Evolutionary conservation across 1,284 basidiomycete genomes (phyloP), one percentile per base, ranked within the genome.

Genomic region (Cryptococcus wingfieldii): DNA sequence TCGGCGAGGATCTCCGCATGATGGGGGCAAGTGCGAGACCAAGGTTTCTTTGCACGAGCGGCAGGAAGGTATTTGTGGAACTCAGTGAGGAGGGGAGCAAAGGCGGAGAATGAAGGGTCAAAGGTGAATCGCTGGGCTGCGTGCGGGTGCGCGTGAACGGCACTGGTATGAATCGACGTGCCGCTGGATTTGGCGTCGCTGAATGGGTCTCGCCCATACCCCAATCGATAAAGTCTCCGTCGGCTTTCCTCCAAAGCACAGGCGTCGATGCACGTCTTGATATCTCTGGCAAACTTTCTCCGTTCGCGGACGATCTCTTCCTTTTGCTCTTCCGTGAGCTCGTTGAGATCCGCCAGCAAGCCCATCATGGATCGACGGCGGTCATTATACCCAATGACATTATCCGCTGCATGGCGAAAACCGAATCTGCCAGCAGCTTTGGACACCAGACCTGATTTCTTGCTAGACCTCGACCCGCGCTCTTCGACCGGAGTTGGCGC

Each of bases 11-110:
- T 70, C 7, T 65, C 64, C 3, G 66, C 61, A 54, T 75, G 73
- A 51, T 74, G 71, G 1, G 73, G 73, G 42, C 68, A 72, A 2
- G 73, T 74, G 16, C 69, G 57, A 0, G 68, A 69, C 73, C 73
- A 75, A 1, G 67, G 53, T 34, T 64, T 63, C 52, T 71, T 71
- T 1, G 70, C 63, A 19, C 72, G 61, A 28, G 71, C 71, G 9
- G 64, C 67, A 1, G 70, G 70, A 2, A 74, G 61, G 45, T 72
- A 64, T 38, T 62, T 60, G 56, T 72, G 71, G 9, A 75, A 56
- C 49, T 68, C 70, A 14, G 59, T 68, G n/a, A 75, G 58, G 4
- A 75, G 62, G 6, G 73, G 73, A 1, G 69, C 71, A 43, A 69
- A 74, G 3, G 71, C 58, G 16, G 70, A 71, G 50, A 72, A 67